Conservation (phyloP, 2,329 filamentous ascomycete genomes). For the Leptodontidium sp. region DNA sequence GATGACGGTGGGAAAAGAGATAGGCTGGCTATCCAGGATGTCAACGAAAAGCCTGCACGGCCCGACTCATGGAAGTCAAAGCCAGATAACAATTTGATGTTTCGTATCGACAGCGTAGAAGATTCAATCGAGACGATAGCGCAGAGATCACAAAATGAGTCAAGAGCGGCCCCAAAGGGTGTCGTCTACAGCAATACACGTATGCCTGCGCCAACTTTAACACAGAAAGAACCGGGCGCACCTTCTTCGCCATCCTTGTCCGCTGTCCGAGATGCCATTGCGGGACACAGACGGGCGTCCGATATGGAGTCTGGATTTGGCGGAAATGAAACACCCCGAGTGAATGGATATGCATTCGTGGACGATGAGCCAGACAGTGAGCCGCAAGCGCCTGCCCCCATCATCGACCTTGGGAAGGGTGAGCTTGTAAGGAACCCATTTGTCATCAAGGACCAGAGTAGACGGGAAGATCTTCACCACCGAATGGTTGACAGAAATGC, state of each 20-base stretch:
- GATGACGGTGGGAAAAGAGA: conserved; percentile 65
- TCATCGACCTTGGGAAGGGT: conserved; percentile 65
- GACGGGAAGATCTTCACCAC: conserved; percentile 82
- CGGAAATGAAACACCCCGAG: conserved; percentile 80
- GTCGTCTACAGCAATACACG: conserved; percentile 88
- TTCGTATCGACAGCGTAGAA: conserved; percentile 72
- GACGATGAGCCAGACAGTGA: conserved; percentile 74
- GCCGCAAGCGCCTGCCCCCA: conserved; percentile 49
- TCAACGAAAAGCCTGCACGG: conserved; percentile 76
- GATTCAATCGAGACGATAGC: conserved; percentile 67
- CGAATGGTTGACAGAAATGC: conserved; percentile 86
- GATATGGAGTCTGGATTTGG: conserved; percentile 67
- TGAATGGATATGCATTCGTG: conserved; percentile 95
- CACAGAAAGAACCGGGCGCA: conserved; percentile 50
- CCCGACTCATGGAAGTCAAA: conserved; percentile 78
- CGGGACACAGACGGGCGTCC: conserved; percentile 70
- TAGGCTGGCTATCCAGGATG: conserved; percentile 70
- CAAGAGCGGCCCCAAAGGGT: conserved; percentile 77
- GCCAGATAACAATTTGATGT: conserved; percentile 89
- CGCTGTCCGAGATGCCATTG: conserved; percentile 83
- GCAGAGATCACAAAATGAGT: conserved; percentile 73
- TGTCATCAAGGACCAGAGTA: conserved; percentile 75
- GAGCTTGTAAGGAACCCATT: conserved; percentile 81
- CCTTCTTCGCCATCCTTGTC: conserved; percentile 86
- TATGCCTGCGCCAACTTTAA: conserved; percentile 61